These are phyloP conservation scores for Hymenoscyphus albidus DNA, from an alignment of 2,329 filamentous ascomycete species.

Conservation along the genomic window DNA sequence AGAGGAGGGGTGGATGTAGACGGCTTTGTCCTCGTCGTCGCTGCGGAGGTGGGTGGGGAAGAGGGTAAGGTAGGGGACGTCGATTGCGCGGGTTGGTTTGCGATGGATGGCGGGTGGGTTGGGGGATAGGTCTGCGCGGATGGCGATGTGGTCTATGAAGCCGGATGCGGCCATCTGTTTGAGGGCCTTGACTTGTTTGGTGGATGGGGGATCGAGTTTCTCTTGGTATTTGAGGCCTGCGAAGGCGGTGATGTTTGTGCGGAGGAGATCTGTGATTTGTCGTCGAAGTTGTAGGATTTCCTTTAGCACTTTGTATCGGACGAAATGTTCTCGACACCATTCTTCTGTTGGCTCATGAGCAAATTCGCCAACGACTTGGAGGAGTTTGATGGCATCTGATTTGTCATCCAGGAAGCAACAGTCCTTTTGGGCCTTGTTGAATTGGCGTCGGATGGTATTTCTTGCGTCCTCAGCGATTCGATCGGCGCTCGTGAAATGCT, in stretches of 20 bases:
- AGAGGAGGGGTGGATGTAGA: slow-evolving; percentile 86
- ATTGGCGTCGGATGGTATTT: slow-evolving; percentile 57
- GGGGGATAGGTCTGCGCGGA: slow-evolving; percentile 82
- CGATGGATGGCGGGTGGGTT: slow-evolving; percentile 62
- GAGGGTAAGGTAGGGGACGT: slow-evolving; percentile 87
- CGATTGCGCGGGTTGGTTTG: slow-evolving; percentile 79
- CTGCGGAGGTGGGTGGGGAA: slow-evolving; percentile 57
- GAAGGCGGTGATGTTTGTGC: slow-evolving; percentile 66
- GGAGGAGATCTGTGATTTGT: slow-evolving; percentile 79
- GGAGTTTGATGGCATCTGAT: slow-evolving; percentile 84
- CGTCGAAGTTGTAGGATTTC: slow-evolving; percentile 79
- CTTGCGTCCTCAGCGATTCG: slow-evolving; percentile 67
- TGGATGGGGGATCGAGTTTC: slow-evolving; percentile 54
- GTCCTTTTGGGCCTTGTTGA: slow-evolving; percentile 69
- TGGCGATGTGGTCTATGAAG: slow-evolving; percentile 91
- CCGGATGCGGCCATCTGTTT: slow-evolving; percentile 91
- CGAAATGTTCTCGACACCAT: slow-evolving; percentile 81
- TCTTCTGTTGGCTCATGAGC: slow-evolving; percentile 66
- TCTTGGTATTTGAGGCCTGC: slow-evolving; percentile 53
- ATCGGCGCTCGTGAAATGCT: slow-evolving; percentile 60
- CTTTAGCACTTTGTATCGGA: slow-evolving; percentile 80
- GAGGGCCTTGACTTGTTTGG: slow-evolving; percentile 70
- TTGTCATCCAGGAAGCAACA: slow-evolving; percentile 78
- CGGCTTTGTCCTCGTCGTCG: slow-evolving; percentile 56
- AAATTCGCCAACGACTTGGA: slow-evolving; percentile 85